Evolutionary conservation across 2,329 filamentous ascomycete genomes (phyloP).

Genomic region (Apiospora kogelbergensis): DNA sequence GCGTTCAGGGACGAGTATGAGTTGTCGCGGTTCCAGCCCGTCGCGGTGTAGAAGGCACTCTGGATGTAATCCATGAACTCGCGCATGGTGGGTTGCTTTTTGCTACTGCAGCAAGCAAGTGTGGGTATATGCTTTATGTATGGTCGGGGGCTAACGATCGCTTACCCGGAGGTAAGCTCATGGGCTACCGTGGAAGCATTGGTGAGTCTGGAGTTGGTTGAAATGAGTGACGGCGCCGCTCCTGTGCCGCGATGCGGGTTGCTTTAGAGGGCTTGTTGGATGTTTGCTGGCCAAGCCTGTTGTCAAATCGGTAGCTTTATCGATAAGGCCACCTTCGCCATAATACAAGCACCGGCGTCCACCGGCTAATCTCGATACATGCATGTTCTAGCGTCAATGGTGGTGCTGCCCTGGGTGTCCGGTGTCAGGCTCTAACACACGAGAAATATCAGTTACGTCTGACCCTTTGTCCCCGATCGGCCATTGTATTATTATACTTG

Average conservation of each 20-base stretch:
- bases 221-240: background rate
- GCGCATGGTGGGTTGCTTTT: constrained; percentile 62
- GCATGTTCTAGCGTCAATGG: background rate
- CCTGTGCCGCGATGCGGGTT: background rate
- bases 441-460: background rate
- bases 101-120: background rate
- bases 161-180: constrained; percentile 11
- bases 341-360: background rate
- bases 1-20: constrained; percentile 85
- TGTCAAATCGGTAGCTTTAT: background rate
- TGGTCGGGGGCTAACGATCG: background rate
- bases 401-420: too few relatives aligned
- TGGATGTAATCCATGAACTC: constrained; percentile 98
- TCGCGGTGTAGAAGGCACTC: constrained; percentile 82
- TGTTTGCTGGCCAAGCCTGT: background rate
- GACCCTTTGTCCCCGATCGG: background rate
- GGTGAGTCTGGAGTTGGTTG: background rate
- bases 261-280: background rate
- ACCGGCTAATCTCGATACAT: background rate
- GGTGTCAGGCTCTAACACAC: background rate
- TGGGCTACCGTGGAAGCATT: constrained; percentile 9
- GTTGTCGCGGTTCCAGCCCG: constrained; percentile 88
- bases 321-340: background rate
- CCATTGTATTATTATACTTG: background rate
- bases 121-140: background rate